Conservation (phyloP, 1,139 yeast species). For the Saccharomyces hybrid region DNA sequence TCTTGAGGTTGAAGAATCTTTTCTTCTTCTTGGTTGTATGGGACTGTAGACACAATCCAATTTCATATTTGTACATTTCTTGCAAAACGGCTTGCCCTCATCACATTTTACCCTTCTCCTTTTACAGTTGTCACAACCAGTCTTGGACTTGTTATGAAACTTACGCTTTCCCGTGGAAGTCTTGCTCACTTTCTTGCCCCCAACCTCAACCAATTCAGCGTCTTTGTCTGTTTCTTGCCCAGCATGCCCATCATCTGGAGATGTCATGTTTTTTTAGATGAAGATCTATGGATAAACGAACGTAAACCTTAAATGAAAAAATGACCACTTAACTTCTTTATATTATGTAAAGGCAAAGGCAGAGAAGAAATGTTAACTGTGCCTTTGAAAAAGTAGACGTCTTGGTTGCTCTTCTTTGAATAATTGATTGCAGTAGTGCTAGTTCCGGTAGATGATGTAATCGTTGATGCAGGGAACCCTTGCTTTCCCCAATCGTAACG, state of each 20-base stretch:
- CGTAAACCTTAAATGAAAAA: background rate
- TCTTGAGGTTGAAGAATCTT: background rate
- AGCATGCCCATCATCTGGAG: conserved; percentile 5
- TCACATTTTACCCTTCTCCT: conserved; percentile 88
- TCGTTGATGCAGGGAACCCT: background rate
- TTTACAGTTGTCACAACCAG: conserved; percentile 86
- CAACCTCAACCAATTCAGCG: conserved; percentile 29
- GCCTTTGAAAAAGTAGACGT: conserved; percentile 1
- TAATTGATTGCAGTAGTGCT: too few relatives aligned
- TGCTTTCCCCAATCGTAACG: background rate
- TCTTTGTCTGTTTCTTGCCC: conserved; percentile 9
- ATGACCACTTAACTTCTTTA: background rate
- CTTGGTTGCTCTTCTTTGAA: too few relatives aligned
- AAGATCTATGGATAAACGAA: background rate
- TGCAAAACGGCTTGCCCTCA: conserved; percentile 72
- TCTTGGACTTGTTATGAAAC: conserved; percentile 79
- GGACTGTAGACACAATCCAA: conserved; percentile 60
- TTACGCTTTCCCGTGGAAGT: conserved; percentile 48
- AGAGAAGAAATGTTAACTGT: background rate
- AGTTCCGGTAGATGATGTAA: background rate
- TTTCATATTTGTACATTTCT: conserved; percentile 70
- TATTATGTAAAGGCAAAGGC: background rate
- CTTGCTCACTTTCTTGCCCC: conserved; percentile 34
- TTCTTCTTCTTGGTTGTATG: conserved; percentile 15
- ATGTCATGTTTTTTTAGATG: background rate